A percentile compares a stretch with the other conserved stretches of the same genome.
Evolutionary conservation across 306 rosid genomes (phyloP).

Genomic region (Pyrus betulifolia): DNA sequence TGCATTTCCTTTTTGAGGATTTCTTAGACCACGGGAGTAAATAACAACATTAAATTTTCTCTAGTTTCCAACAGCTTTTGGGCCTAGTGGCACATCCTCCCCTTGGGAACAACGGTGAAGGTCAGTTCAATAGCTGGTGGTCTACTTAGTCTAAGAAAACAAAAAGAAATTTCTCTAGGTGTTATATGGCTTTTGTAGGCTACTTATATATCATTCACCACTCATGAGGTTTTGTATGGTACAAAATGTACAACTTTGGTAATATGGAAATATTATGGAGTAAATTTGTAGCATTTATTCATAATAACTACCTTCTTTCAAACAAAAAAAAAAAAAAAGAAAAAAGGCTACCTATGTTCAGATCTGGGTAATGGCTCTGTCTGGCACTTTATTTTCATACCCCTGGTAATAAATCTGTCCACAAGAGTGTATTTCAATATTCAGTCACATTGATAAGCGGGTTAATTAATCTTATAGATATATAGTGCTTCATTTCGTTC

Average conservation of each 20-base stretch:
- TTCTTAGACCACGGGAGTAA: not conserved
- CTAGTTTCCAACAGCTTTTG: not conserved
- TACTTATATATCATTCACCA: not conserved
- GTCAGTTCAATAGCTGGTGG: not conserved
- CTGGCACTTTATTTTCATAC: not conserved
- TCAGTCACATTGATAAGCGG: not conserved
- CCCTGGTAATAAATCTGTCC: not conserved
- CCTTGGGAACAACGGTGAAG: not conserved
- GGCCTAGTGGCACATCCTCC: not conserved
- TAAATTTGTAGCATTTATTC: not conserved
- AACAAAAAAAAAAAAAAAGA: too few species aligned
- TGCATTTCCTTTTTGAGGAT: not conserved
- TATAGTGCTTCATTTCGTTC: not conserved
- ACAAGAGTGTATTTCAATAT: not conserved
- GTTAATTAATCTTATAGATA: not conserved
- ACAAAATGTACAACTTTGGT: not conserved
- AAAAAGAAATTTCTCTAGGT: not conserved
- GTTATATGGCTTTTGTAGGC: not conserved
- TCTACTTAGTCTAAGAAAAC: not conserved
- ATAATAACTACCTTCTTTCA: not conserved
- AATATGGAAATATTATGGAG: not conserved
- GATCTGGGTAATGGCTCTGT: not conserved
- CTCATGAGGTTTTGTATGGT: not conserved
- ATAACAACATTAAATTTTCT: not conserved
- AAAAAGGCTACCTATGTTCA: not conserved